Base-by-base conservation (phyloP, 768 basidiomycete species). In the Psilocybe tampanensis region DNA sequence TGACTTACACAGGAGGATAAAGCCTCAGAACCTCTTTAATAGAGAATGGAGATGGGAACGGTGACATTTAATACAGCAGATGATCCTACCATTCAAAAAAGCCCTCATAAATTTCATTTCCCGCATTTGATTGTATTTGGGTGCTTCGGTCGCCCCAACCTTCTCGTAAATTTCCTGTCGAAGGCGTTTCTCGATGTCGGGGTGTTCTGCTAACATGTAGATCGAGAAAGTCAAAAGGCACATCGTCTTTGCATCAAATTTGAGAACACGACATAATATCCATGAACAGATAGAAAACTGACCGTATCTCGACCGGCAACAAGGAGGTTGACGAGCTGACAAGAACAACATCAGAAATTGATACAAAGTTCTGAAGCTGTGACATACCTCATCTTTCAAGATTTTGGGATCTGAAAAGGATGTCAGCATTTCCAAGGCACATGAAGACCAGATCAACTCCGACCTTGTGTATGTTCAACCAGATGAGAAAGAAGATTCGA, bases 231-330 rank as follows among this genome's bases (percentile, higher is more conserved):
- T 74, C 22, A 81, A 64, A 0, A 71, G 67, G 13, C 70, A 69
- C 8, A 77, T 72, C 8, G 79, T 80, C 74, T 76, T 32, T 9
- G 2, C 29, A 21, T 50, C 8, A 50, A 32, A 13, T 15, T 43
- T 21, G 8, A 9, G 6, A 7, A 19, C 12, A 19, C 5, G 12
- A n/a, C 24, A 3, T n/a, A 2, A n/a, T 42, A 9, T 1, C 26
- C 24, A 19, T 3, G 8, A n/a, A 17, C 6, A 48, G 26, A 18
- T 56, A n/a, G n/a, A n/a, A n/a, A n/a, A n/a, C 70, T 22, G 52
- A 73, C 75, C 0, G 82, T 84, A 51, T 84, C 83, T 23, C 80
- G 71, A 11, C 79, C 80, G 9, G 81, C 80, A 22, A 82, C 68
- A 12, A 80, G 63, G 47, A 83, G 78, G 59, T 82, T 82, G 19